Conservation (phyloP, 306 rosid genomes). For the Sicyos baderoa region DNA sequence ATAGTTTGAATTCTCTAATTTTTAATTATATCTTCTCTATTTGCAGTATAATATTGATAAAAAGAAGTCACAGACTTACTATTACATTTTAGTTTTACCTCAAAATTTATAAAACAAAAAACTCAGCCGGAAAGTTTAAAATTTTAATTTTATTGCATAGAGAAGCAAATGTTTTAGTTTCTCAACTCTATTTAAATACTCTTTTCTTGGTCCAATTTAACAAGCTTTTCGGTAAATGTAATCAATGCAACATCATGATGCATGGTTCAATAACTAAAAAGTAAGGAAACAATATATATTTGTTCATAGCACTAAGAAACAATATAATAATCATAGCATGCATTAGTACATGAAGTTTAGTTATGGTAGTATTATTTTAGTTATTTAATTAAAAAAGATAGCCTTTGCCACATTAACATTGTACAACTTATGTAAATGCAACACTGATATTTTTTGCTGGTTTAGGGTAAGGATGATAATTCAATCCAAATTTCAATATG, state of each 20-base stretch:
- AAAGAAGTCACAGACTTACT: not conserved
- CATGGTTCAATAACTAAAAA: not conserved
- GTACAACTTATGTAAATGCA: not conserved
- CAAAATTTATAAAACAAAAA: not conserved
- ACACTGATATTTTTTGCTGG: too few species aligned
- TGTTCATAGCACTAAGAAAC: not conserved
- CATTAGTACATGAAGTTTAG: not conserved
- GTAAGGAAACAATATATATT: not conserved
- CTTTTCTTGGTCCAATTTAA: not conserved
- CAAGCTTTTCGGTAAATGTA: slow-evolving; percentile 1
- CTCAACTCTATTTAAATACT: not conserved
- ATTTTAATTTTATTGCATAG: not conserved
- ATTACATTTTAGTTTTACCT: not conserved
- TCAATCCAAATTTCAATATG: too few species aligned
- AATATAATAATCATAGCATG: not conserved
- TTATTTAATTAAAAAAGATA: not conserved
- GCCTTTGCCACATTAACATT: not conserved
- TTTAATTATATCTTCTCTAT: not conserved
- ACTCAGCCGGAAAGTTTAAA: not conserved
- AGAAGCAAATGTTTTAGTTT: not conserved
- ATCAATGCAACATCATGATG: slow-evolving; percentile 9
- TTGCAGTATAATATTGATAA: not conserved
- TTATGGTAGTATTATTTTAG: not conserved
- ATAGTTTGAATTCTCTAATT: too few species aligned
- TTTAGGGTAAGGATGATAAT: too few species aligned